Conservation (phyloP, 257 asterid species). For the Ocimum tenuiflorum region DNA sequence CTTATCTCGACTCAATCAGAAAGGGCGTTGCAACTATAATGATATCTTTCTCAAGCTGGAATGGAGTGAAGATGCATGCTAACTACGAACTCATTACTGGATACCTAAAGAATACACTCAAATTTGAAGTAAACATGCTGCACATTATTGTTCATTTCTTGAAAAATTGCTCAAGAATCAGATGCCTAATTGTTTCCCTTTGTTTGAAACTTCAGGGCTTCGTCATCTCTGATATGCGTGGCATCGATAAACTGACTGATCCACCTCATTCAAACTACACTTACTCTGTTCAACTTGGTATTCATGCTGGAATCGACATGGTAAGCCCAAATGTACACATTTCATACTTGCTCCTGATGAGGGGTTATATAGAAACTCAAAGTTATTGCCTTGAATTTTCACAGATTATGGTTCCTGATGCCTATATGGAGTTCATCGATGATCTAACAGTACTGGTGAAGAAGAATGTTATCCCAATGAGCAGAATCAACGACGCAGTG, state of each 20-base stretch:
- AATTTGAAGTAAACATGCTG: conserved; percentile 33
- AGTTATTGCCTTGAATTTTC: not conserved
- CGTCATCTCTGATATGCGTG: conserved; percentile 65
- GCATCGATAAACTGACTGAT: conserved; percentile 53
- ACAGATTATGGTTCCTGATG: conserved; percentile 54
- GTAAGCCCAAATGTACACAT: conserved; percentile 23
- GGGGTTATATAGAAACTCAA: not conserved
- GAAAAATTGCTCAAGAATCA: not conserved
- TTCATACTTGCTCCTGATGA: not conserved
- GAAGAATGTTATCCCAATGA: conserved; percentile 41
- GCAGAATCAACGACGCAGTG: conserved; percentile 62
- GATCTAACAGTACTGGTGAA: conserved; percentile 36
- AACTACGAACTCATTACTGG: conserved; percentile 41
- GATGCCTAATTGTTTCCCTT: not conserved
- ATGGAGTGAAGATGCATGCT: conserved; percentile 44
- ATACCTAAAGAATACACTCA: conserved; percentile 39
- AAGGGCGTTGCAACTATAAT: conserved; percentile 42
- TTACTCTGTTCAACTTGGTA: conserved; percentile 41
- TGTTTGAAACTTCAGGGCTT: conserved; percentile 46
- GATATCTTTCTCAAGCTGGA: conserved; percentile 51
- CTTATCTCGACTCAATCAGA: conserved; percentile 40
- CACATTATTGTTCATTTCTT: not conserved
- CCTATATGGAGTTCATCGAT: conserved; percentile 34
- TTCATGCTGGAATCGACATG: conserved; percentile 72
- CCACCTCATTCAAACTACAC: conserved; percentile 55